Evolutionary conservation across 1,284 basidiomycete genomes (phyloP).

Genomic region (Sanghuangporus weigelae): DNA sequence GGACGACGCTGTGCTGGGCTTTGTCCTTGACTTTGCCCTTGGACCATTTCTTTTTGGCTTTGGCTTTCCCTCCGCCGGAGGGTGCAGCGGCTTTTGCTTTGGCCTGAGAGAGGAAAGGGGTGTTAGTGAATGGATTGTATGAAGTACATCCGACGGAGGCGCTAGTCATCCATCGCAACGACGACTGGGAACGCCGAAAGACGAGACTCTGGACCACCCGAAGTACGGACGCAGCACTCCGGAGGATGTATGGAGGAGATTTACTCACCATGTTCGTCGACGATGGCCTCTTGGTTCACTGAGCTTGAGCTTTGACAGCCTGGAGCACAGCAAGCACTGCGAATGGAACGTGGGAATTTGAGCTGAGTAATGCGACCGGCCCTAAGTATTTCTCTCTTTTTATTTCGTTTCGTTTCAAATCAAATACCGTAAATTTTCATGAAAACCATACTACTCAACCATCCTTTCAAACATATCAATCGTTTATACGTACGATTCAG

Average conservation of each 20-base stretch:
- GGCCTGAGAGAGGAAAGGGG: conserved; percentile 39
- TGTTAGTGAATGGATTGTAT: background rate
- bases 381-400: background rate
- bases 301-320: background rate
- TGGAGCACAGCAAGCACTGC: background rate
- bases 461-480: too few species aligned
- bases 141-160: background rate
- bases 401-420: too few species aligned
- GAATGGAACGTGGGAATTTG: background rate
- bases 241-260: background rate
- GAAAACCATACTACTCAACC: too few species aligned
- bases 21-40: conserved; percentile 99
- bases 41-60: conserved; percentile 99
- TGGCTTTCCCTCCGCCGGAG: conserved; percentile 70
- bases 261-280: conserved; percentile 12
- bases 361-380: background rate
- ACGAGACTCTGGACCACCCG: background rate
- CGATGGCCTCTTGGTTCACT: conserved; percentile 11
- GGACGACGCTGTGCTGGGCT: conserved; percentile 90
- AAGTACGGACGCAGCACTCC: background rate
- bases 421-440: too few species aligned
- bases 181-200: background rate
- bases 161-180: conserved; percentile 5
- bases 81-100: conserved; percentile 74
- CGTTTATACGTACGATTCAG: too few species aligned